Conservation (phyloP, 192 early-diverging fungal genomes). For the Backusella liffmaniae region DNA sequence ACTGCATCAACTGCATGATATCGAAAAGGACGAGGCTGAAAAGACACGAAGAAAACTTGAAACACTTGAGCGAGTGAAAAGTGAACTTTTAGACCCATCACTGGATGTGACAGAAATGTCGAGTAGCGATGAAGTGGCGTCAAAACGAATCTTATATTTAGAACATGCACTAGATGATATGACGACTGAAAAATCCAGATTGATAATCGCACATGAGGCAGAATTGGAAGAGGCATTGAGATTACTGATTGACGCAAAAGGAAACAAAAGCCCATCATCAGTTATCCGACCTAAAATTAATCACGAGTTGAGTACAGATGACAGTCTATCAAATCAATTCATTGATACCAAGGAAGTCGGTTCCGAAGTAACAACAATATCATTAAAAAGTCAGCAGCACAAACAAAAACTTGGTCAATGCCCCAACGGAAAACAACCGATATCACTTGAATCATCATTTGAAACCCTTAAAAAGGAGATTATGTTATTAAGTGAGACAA, state of each 20-base stretch:
- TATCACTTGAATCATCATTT: not conserved
- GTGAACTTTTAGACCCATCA: not conserved
- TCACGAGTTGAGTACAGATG: constrained; percentile 1
- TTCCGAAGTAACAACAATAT: not conserved
- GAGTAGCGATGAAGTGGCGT: not conserved
- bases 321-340: not conserved
- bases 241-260: not conserved
- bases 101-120: not conserved
- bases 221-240: not conserved
- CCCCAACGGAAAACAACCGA: not conserved
- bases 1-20: not conserved
- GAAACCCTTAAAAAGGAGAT: constrained; percentile 3
- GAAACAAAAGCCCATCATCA: not conserved
- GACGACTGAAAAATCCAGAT: not conserved
- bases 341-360: not conserved
- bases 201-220: not conserved
- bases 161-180: not conserved
- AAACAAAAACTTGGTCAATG: not conserved
- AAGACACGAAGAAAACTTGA: not conserved
- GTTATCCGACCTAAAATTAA: not conserved
- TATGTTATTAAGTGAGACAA: constrained; percentile 1
- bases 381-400: not conserved
- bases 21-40: not conserved
- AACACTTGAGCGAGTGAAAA: not conserved
- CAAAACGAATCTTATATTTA: not conserved